Percentiles rank a stretch among this genome's conserved stretches.
Evolutionary conservation across 2,329 filamentous ascomycete genomes (phyloP).

Genomic region (Dothiorella sarmentorum): DNA sequence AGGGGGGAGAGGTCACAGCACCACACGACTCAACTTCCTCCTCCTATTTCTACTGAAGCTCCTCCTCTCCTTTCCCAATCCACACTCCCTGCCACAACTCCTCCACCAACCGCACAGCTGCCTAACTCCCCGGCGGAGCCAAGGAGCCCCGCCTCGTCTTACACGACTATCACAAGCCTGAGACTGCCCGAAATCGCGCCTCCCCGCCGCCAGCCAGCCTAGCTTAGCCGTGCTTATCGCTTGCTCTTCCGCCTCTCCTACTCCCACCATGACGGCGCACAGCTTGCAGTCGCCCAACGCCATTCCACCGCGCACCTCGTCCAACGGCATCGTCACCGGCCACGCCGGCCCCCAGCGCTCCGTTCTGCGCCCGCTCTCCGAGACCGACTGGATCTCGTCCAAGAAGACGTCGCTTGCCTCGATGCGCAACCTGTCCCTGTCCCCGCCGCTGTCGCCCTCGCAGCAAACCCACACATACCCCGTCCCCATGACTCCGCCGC

Average conservation of each 20-base stretch:
- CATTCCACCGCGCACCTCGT: constrained; percentile 39
- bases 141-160: neutral
- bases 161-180: neutral
- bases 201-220: neutral
- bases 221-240: neutral
- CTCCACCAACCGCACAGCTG: no score
- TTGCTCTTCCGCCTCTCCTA: neutral
- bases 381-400: constrained; percentile 40
- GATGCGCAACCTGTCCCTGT: constrained; percentile 11
- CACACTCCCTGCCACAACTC: neutral
- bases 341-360: constrained; percentile 15
- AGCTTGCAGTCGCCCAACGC: constrained; percentile 34
- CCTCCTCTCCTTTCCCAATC: neutral
- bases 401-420: constrained; percentile 29
- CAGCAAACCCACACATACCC: constrained; percentile 26
- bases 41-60: constrained; percentile 12
- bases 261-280: constrained; percentile 18
- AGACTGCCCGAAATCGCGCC: neutral
- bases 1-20: constrained; percentile 5
- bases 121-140: neutral
- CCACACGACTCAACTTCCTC: constrained; percentile 4
- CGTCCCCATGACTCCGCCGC: constrained; percentile 30
- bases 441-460: constrained; percentile 18
- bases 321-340: constrained; percentile 32
- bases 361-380: constrained; percentile 37